A percentile compares a stretch with the other conserved stretches of the same genome.
phyloP scores from a whole-genome alignment of 768 basidiomycete species.

The Leucocoprinus birnbaumii region DNA sequence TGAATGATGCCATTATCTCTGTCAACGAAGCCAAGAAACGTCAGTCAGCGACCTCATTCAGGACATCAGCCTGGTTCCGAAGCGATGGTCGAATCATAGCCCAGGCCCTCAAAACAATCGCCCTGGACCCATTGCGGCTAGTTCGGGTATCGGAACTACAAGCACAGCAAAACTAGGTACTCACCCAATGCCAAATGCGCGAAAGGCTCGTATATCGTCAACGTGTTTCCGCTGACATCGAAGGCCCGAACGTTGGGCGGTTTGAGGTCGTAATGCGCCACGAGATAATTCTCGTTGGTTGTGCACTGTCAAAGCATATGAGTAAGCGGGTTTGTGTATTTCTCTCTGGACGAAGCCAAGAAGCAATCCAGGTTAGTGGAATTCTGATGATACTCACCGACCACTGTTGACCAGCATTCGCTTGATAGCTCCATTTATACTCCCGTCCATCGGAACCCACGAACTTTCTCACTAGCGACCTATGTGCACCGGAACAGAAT shows the following conservation, averaged over 20 bases:
- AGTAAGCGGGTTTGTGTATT: background rate
- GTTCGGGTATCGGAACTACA: background rate
- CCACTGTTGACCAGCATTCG: conserved; percentile 66
- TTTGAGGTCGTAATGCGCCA: conserved; percentile 67
- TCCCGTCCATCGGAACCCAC: conserved; percentile 65
- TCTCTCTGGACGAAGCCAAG: background rate
- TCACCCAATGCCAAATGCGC: conserved; percentile 51
- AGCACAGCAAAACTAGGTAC: conserved; percentile 16
- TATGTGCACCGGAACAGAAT: conserved; percentile 21
- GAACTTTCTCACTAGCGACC: conserved; percentile 70
- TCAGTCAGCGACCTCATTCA: background rate
- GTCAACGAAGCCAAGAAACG: conserved; percentile 9
- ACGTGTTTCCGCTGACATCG: conserved; percentile 57
- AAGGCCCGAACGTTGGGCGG: conserved; percentile 52
- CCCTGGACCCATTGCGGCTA: background rate
- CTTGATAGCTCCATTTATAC: conserved; percentile 64
- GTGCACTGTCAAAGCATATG: conserved; percentile 42
- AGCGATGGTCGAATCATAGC: background rate
- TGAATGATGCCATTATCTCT: conserved; percentile 59
- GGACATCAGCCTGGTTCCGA: background rate
- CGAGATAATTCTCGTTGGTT: conserved; percentile 41
- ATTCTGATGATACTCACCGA: conserved; percentile 46
- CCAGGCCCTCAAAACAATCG: background rate
- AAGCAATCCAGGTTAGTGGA: background rate
- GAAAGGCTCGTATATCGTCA: conserved; percentile 58